These are phyloP conservation scores for Lactarius hatsudake DNA, from an alignment of 768 basidiomycete species.

Conservation along the genomic window DNA sequence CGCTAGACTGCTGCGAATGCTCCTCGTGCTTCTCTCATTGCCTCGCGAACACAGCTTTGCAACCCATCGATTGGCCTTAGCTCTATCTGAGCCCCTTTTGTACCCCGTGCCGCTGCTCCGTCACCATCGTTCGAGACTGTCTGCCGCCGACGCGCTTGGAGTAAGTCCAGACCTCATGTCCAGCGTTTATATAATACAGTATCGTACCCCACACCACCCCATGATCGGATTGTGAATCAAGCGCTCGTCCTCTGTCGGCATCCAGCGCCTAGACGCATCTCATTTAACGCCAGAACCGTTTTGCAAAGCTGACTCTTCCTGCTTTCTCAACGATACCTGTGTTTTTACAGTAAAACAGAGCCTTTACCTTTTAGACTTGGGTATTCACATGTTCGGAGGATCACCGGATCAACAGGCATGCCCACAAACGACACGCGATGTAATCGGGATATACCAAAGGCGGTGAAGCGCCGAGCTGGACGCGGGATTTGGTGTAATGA, in stretches of 20 bases:
- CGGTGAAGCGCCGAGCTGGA: neutral
- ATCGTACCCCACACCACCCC: constrained; percentile 21
- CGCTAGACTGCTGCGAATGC: neutral
- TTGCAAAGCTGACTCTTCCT: neutral
- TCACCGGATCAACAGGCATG: neutral
- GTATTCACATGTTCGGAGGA: neutral
- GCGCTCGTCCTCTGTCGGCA: constrained; percentile 9
- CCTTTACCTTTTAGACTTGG: neutral
- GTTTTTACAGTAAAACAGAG: neutral
- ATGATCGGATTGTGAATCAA: constrained; percentile 10
- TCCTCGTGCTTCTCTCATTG: neutral
- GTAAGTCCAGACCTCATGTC: constrained; percentile 15
- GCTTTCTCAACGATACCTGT: neutral
- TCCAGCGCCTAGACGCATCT: neutral
- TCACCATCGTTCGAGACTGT: constrained; percentile 16
- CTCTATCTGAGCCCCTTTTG: constrained; percentile 9
- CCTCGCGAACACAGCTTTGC: neutral
- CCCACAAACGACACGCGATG: neutral
- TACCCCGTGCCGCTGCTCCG: constrained; percentile 1
- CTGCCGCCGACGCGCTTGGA: neutral
- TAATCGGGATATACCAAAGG: neutral
- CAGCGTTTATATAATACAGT: constrained; percentile 7
- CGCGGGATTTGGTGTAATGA: neutral
- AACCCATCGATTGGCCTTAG: constrained; percentile 6
- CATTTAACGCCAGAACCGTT: neutral